phyloP scores from a whole-genome alignment of 495 filamentous ascomycete genomes.

The Talaromyces adpressus region DNA sequence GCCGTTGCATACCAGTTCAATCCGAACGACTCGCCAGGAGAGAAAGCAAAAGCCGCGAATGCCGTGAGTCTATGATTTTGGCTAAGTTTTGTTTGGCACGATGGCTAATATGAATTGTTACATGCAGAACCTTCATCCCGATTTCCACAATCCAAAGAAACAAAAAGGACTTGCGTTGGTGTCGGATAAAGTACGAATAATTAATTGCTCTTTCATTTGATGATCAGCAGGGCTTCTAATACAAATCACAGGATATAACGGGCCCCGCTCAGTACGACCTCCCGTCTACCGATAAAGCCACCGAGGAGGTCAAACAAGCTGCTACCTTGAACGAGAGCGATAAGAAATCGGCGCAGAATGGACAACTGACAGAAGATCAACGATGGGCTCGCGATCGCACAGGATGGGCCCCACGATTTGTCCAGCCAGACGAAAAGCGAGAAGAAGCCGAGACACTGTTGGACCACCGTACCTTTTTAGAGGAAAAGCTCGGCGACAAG shows the following conservation, averaged over 20 bases:
- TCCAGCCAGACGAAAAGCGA: constrained; percentile 41
- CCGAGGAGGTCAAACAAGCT: constrained; percentile 43
- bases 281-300: constrained; percentile 64
- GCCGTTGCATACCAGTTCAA: constrained; percentile 77
- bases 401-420: constrained; percentile 87
- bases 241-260: constrained; percentile 49
- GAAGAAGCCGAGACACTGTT: constrained; percentile 58
- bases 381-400: constrained; percentile 62
- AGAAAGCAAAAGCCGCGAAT: constrained; percentile 73
- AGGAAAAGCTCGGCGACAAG: constrained; percentile 76
- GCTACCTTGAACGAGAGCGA: constrained; percentile 34
- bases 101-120: constrained; percentile 12
- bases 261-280: constrained; percentile 69
- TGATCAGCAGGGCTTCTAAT: not conserved
- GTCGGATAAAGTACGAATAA: constrained; percentile 57
- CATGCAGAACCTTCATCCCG: constrained; percentile 48
- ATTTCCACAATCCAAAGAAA: constrained; percentile 58
- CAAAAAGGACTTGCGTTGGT: constrained; percentile 61
- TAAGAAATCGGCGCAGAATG: constrained; percentile 38
- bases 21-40: constrained; percentile 73
- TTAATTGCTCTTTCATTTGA: not conserved
- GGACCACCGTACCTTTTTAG: constrained; percentile 84
- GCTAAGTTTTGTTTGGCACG: not conserved
- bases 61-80: constrained; percentile 51
- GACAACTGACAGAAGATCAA: constrained; percentile 49